These are phyloP conservation scores for Sporisorium scitamineum DNA, from an alignment of 1,284 basidiomycete genomes.

Conservation along the genomic window DNA sequence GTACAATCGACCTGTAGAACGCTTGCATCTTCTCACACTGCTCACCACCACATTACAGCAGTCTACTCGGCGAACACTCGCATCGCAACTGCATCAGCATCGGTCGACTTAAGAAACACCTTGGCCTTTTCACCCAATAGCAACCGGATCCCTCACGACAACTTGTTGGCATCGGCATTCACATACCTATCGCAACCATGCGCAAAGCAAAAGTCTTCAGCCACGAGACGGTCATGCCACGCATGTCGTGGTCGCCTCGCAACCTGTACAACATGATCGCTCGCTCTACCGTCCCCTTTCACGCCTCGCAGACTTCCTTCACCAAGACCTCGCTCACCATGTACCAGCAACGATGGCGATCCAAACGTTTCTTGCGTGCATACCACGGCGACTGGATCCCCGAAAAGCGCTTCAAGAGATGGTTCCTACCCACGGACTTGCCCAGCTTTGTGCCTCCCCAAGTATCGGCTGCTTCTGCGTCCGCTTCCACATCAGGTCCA, in stretches of 20 bases:
- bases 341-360: conserved; percentile 91
- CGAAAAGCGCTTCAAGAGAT: conserved; percentile 92
- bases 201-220: conserved; percentile 63
- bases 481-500: conserved; percentile 34
- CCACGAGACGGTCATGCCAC: conserved; percentile 61
- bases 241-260: conserved; percentile 76
- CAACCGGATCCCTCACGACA: no score
- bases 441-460: conserved; percentile 78
- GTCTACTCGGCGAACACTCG: background rate
- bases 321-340: conserved; percentile 77
- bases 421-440: conserved; percentile 88
- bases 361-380: conserved; percentile 88
- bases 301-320: conserved; percentile 74
- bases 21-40: background rate
- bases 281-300: conserved; percentile 68
- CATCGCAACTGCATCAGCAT: background rate
- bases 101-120: background rate
- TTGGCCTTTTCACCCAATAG: background rate
- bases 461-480: conserved; percentile 57
- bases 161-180: background rate
- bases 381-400: conserved; percentile 97
- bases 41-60: background rate
- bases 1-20: no score
- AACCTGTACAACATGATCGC: conserved; percentile 83
- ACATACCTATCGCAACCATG: conserved; percentile 34